Evolutionary conservation across 1,284 basidiomycete species (phyloP), one percentile per base, ranked within the genome.

Genomic region (Rhodotorula sp.): DNA sequence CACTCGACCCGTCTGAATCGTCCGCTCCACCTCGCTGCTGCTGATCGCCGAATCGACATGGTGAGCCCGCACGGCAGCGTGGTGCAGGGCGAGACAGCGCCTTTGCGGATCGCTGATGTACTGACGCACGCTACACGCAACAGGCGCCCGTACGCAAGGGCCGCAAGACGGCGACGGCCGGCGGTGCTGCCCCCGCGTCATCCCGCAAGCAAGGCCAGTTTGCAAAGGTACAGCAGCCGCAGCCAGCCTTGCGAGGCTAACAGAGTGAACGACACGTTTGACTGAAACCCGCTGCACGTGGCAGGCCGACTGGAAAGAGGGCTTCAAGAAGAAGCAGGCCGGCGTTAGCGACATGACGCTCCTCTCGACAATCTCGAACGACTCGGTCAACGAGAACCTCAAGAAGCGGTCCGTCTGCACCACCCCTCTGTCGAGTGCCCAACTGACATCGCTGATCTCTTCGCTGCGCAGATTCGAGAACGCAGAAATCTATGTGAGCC

Each of bases 271-370:
- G 10, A 42, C 26, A 6, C n/a, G n/a, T 54, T 4, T 29, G 8
- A 6, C 15, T 29, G 53, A 54, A 24, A 54, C 12, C 18, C 3
- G 8, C 15, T 6, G 2, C 59, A 5, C 30, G 12, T 30, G 26
- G 26, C 67, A 96, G 93, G 94, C 94, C 66, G 94, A 96, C 80
- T 97, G 94, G 94, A 94, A 94, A 80, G 94, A 96, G 79, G 92
- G 93, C 24, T 95, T 96, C 85, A 94, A 93, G 88, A 78, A 78
- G 73, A 96, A 95, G 87, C 95, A 95, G 82, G 92, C 95, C 68
- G 96, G 96, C 70, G 95, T 99, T 68, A 89, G 93, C 64, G 96
- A 99, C 84, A 99, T 99, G 96, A 99, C 96, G 15, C 84, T 99
- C 72, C 85, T 99, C 72, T 91, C 91, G 65, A 96, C 93, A 63